phyloP scores from a whole-genome alignment of 495 filamentous ascomycete genomes.

The Podospora sp. region DNA sequence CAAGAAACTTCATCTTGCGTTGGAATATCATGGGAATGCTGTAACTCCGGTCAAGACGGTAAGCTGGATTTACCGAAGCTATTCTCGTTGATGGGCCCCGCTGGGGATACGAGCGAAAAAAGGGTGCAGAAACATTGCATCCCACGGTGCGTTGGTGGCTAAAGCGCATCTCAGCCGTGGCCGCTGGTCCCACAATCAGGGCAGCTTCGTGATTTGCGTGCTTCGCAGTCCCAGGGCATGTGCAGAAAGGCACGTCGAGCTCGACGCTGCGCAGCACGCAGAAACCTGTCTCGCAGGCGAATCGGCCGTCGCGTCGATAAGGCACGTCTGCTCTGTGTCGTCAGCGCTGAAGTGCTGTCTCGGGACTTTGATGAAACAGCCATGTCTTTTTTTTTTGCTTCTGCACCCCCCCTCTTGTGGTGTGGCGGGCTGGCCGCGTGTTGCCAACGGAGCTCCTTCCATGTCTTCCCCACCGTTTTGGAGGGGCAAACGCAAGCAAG shows the following conservation, averaged over 20 bases:
- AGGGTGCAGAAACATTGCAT: not conserved
- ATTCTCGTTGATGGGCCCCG: not conserved
- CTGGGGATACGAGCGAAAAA: not conserved
- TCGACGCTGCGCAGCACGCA: not conserved
- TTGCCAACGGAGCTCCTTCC: not conserved
- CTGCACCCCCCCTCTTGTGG: not conserved
- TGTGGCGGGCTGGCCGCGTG: not conserved
- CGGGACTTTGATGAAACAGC: not conserved
- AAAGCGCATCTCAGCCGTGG: not conserved
- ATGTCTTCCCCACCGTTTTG: not conserved
- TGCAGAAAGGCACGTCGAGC: not conserved
- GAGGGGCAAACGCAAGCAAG: slow-evolving; percentile 13
- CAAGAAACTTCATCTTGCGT: not conserved
- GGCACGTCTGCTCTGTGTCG: not conserved
- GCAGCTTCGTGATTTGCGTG: not conserved
- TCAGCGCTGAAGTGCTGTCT: not conserved
- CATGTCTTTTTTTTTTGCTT: not conserved
- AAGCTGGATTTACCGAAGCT: not conserved
- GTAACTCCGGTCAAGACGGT: not conserved
- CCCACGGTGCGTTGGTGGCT: not conserved
- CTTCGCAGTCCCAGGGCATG: no score
- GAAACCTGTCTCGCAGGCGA: not conserved
- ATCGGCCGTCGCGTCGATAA: not conserved
- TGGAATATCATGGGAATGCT: not conserved
- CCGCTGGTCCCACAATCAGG: not conserved